A percentile compares a stretch with the other conserved stretches of the same genome.
phyloP scores from a whole-genome alignment of 2,329 filamentous ascomycete species.

The Sporothrix phasma region DNA sequence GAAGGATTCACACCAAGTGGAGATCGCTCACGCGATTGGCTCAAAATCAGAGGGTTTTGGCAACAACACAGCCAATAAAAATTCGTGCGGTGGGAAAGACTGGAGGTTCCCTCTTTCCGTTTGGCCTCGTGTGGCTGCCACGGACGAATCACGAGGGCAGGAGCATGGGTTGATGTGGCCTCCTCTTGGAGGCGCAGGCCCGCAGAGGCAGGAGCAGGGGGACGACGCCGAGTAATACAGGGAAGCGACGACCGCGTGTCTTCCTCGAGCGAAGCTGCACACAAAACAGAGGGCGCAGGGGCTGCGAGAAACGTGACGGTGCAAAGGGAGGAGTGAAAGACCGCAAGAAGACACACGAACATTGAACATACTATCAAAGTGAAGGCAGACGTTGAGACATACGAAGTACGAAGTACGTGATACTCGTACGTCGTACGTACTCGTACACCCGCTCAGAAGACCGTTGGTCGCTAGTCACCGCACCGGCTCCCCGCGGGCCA shows the following conservation, averaged over 20 bases:
- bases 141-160: conserved; percentile 4
- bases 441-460: no score
- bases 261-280: not conserved
- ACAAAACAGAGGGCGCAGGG: not conserved
- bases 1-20: conserved; percentile 2
- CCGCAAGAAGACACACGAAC: not conserved
- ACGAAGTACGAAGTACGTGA: not conserved
- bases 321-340: not conserved
- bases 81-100: not conserved
- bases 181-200: not conserved
- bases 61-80: conserved; percentile 4
- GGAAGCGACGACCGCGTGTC: conserved; percentile 1
- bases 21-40: not conserved
- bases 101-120: conserved; percentile 8
- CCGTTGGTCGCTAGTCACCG: conserved; percentile 12
- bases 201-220: not conserved
- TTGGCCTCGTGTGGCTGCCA: not conserved
- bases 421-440: no score
- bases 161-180: not conserved
- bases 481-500: conserved; percentile 11
- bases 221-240: not conserved
- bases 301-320: not conserved
- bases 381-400: not conserved
- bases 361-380: not conserved
- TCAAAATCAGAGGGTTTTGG: not conserved